Evolutionary conservation across 352 stramenopile genomes (phyloP), one percentile per base, ranked within the genome.

Genomic region (Pythium aristosporum): DNA sequence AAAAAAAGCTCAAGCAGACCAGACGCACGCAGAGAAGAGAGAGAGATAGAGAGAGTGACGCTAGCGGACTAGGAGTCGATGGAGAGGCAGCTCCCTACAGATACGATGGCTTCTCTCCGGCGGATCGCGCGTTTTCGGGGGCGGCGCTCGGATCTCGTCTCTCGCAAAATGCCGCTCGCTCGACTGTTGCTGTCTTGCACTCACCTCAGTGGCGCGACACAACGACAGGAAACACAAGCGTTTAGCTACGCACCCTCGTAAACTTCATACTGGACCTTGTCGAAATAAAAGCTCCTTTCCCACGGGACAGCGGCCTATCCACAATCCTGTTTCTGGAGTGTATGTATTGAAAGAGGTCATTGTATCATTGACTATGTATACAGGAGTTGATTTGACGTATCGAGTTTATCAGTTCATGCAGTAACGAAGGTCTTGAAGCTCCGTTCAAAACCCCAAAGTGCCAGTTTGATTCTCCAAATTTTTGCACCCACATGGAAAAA

Each of bases 381-480:
- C n/a, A 23, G 9, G 8, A 21, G 28, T 49, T 32, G 30, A 49
- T 21, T 48, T 49, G 32, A 57, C 50, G 34, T 20, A 61, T 61
- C 50, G n/a, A 23, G 20, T 56, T 60, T 9, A 18, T 52, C 21
- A 3, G 47, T 52, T 7, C 5, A 63, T 62, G 18, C 4, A n/a
- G 21, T 71, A 44, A 54, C 42, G 61, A 4, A 61, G 46, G 25
- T 39, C 49, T 55, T 59, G 63, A 61, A 63, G 44, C 42, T 43
- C 13, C 15, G 9, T 37, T 7, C 8, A 25, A 36, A 57, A 52
- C 25, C 25, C 61, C 23, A 56, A 69, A 61, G 63, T 69, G 63
- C 63, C 63, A 69, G 63, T 69, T 69, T 69, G 56, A 69, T 57
- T 49, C 57, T 65, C 56, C 63, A 65, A 69, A 65, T 57, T 69